These are phyloP conservation scores for Fraxinus greggii DNA, from an alignment of 305 asterid species.

Conservation along the genomic window DNA sequence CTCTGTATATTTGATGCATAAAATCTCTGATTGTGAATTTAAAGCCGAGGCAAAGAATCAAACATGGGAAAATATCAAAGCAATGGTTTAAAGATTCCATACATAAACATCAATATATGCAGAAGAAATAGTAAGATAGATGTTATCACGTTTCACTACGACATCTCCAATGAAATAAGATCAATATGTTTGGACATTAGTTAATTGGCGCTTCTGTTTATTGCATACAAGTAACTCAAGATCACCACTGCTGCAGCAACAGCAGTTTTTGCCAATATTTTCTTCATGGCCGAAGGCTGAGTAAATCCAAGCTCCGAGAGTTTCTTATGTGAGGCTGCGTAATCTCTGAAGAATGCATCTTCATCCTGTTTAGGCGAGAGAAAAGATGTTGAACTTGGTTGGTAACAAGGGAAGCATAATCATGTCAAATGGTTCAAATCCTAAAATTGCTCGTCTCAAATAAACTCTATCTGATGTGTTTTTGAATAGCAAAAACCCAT, in stretches of 20 bases:
- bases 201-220: conserved; percentile 31
- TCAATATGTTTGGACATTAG: not conserved
- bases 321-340: conserved; percentile 77
- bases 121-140: not conserved
- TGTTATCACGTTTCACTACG: not conserved
- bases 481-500: not conserved
- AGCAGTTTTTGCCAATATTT: conserved; percentile 38
- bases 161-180: not conserved
- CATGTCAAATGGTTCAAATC: not conserved
- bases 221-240: conserved; percentile 53
- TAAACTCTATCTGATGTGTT: not conserved
- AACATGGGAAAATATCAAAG: not conserved
- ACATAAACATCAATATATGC: not conserved
- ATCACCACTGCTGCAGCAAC: conserved; percentile 54
- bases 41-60: not conserved
- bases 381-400: not conserved
- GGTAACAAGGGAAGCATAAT: not conserved
- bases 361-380: conserved; percentile 47
- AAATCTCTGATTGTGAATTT: not conserved
- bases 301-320: conserved; percentile 80
- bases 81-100: not conserved
- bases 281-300: conserved; percentile 34
- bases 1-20: not conserved
- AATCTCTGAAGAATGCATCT: conserved; percentile 79
- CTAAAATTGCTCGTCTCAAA: not conserved